phyloP scores from a whole-genome alignment of 495 filamentous ascomycete species.

The Penicillium robsamsonii region DNA sequence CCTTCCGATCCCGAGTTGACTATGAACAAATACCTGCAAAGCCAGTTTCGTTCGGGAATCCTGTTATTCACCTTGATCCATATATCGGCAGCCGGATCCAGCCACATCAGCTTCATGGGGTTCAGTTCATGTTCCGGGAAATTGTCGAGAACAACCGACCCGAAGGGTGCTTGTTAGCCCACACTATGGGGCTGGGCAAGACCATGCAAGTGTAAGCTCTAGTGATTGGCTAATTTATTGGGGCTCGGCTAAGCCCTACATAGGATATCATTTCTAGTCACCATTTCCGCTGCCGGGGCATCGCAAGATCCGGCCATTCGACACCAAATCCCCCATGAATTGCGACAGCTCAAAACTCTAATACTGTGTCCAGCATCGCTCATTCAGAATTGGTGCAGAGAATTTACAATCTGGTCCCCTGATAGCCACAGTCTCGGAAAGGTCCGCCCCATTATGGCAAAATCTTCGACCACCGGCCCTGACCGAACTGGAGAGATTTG shows the following conservation, averaged over 20 bases:
- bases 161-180: constrained; percentile 81
- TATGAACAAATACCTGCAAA: constrained; percentile 34
- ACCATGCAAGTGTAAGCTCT: constrained; percentile 75
- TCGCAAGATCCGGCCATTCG: constrained; percentile 56
- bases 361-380: constrained; percentile 74
- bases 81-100: constrained; percentile 51
- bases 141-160: constrained; percentile 56
- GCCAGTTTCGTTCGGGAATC: constrained; percentile 69
- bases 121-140: constrained; percentile 89
- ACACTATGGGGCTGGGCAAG: constrained; percentile 93
- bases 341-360: constrained; percentile 63
- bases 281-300: constrained; percentile 62
- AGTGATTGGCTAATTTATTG: not conserved
- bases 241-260: constrained; percentile 1
- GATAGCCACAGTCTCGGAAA: constrained; percentile 44
- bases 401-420: constrained; percentile 69
- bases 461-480: not conserved
- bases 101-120: constrained; percentile 63
- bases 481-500: constrained; percentile 46
- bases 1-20: constrained; percentile 39
- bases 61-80: constrained; percentile 52
- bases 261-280: constrained; percentile 71
- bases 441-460: constrained; percentile 35
- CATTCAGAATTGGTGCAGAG: constrained; percentile 80
- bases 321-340: constrained; percentile 61